A percentile compares a stretch with the other conserved stretches of the same genome.
Conservation (phyloP, 352 stramenopile genomes). For the Globisporangium ultimum region DNA sequence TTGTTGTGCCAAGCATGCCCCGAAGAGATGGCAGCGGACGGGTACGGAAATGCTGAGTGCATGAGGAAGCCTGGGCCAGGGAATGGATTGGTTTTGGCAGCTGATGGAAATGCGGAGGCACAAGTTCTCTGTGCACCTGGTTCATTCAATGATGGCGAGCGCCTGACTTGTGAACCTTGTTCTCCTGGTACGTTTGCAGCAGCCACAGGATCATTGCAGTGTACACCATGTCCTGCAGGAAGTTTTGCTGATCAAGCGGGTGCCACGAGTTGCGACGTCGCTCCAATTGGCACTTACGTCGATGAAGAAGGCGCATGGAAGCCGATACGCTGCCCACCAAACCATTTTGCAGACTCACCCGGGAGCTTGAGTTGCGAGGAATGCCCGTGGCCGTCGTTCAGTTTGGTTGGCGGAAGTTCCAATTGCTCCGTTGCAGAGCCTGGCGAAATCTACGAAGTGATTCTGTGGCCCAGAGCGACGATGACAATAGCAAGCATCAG, state of each 20-base stretch:
- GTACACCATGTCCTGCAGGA: conserved; percentile 2
- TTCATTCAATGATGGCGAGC: conserved; percentile 8
- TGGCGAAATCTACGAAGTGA: conserved; percentile 11
- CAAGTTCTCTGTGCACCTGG: not conserved
- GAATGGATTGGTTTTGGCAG: not conserved
- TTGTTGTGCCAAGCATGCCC: conserved; percentile 6
- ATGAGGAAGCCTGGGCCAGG: not conserved
- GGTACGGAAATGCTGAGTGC: conserved; percentile 7
- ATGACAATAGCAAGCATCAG: conserved; percentile 14
- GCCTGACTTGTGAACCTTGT: conserved; percentile 5
- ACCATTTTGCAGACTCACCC: not conserved
- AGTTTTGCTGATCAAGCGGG: not conserved
- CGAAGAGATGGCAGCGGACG: conserved; percentile 8
- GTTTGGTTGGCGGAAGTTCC: conserved; percentile 2
- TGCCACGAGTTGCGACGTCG: conserved; percentile 4
- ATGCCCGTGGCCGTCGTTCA: conserved; percentile 16
- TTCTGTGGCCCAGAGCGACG: conserved; percentile 10
- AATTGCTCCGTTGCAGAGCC: not conserved
- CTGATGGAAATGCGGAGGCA: not conserved
- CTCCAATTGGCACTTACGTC: conserved; percentile 2
- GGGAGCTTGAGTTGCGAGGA: not conserved
- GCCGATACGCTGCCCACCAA: conserved; percentile 6
- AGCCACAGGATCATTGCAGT: not conserved
- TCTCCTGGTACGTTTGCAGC: conserved; percentile 2
- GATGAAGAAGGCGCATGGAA: conserved; percentile 5